phyloP scores from a whole-genome alignment of 768 basidiomycete species.

The Hemileccinum rubropunctum region DNA sequence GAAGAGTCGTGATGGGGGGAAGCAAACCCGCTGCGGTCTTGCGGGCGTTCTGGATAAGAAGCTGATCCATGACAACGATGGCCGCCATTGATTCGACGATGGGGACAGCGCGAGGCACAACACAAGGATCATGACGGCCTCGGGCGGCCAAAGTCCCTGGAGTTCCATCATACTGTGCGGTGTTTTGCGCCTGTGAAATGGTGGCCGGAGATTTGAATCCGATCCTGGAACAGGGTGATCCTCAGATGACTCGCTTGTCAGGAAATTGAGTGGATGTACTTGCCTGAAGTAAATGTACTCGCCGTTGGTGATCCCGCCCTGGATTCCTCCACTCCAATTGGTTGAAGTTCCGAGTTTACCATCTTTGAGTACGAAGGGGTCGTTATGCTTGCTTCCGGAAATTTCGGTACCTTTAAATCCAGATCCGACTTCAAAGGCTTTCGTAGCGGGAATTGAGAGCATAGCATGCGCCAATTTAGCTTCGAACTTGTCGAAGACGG shows the following conservation, averaged over 20 bases:
- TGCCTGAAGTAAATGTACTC: conserved; percentile 98
- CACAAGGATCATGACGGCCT: conserved; percentile 96
- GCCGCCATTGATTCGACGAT: conserved; percentile 99
- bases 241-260: conserved; percentile 6
- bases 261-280: conserved; percentile 17
- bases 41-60: conserved; percentile 87
- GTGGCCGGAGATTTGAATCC: conserved; percentile 99
- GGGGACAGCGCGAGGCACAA: conserved; percentile 94
- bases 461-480: conserved; percentile 95
- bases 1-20: conserved; percentile 85
- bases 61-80: conserved; percentile 90
- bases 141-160: conserved; percentile 84
- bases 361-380: conserved; percentile 69
- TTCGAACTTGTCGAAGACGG: conserved; percentile 98
- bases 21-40: conserved; percentile 69
- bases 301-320: conserved; percentile 97
- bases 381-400: conserved; percentile 92
- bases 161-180: conserved; percentile 92
- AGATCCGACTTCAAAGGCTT: conserved; percentile 96
- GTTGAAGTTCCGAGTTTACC: conserved; percentile 80
- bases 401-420: conserved; percentile 95
- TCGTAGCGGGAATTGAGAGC: conserved; percentile 98
- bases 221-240: conserved; percentile 51
- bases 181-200: conserved; percentile 87
- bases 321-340: conserved; percentile 97